These are phyloP conservation scores for Ziziphus jujuba DNA, from an alignment of 306 rosid genomes.

Conservation along the genomic window DNA sequence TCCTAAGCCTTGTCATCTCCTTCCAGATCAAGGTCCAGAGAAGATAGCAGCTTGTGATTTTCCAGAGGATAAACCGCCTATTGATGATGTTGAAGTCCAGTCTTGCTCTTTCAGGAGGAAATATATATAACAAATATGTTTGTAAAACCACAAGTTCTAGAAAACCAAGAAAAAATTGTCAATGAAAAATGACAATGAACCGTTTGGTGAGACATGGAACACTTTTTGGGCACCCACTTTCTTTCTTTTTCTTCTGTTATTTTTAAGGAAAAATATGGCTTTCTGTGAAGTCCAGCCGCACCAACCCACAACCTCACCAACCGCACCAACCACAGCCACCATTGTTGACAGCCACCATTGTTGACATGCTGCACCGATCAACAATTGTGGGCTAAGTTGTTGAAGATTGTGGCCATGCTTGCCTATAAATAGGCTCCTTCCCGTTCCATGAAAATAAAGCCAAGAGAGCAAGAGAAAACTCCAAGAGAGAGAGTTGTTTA, in stretches of 20 bases:
- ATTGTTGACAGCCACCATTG: too few relatives aligned
- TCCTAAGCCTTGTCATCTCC: slow-evolving; percentile 56
- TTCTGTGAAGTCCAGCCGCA: too few relatives aligned
- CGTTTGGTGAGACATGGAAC: too few relatives aligned
- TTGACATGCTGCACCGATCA: too few relatives aligned
- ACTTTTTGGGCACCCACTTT: neutral
- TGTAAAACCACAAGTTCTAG: neutral
- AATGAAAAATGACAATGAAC: neutral
- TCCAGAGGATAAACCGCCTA: slow-evolving; percentile 54
- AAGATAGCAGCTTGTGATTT: slow-evolving; percentile 37
- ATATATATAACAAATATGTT: slow-evolving; percentile 20
- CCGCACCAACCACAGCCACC: too few relatives aligned
- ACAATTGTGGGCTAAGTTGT: too few relatives aligned
- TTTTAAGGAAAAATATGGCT: neutral
- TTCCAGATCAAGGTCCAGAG: slow-evolving; percentile 50
- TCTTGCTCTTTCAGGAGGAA: slow-evolving; percentile 45
- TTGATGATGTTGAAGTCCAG: slow-evolving; percentile 47
- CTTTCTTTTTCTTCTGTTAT: neutral
- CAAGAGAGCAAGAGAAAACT: too few relatives aligned
- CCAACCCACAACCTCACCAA: too few relatives aligned
- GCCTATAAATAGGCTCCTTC: too few relatives aligned
- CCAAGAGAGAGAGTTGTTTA: too few relatives aligned
- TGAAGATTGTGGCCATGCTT: too few relatives aligned
- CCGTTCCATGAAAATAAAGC: too few relatives aligned
- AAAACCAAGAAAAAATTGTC: neutral